phyloP scores from a whole-genome alignment of 345 rosid genomes.

The Syzygium aqueum region DNA sequence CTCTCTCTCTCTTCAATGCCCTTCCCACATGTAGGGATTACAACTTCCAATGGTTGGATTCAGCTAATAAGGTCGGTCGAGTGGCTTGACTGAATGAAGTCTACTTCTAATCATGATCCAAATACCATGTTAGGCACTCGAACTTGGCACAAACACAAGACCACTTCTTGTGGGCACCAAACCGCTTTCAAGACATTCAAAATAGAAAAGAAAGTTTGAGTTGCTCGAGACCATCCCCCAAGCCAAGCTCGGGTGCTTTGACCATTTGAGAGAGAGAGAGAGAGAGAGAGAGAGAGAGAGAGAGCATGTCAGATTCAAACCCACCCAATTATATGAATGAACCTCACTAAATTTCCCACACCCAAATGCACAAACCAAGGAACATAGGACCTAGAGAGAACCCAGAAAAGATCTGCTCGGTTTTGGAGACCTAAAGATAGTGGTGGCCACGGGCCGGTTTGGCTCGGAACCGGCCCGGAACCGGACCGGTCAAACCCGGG shows the following conservation, averaged over 20 bases:
- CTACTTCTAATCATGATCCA: conserved; percentile 2
- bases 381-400: not conserved
- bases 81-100: conserved; percentile 4
- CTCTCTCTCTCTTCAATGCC: not conserved
- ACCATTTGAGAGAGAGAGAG: not conserved
- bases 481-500: too few species aligned
- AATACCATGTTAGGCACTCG: conserved; percentile 1
- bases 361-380: not conserved
- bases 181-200: not conserved
- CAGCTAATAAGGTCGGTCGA: conserved; percentile 10
- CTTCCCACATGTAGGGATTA: not conserved
- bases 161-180: not conserved
- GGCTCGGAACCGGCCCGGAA: too few species aligned
- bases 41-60: conserved; percentile 15
- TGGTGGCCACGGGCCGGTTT: too few species aligned
- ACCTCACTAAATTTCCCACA: not conserved
- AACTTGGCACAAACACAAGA: not conserved
- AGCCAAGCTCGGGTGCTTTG: not conserved
- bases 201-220: not conserved
- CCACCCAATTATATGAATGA: not conserved
- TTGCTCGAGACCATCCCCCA: not conserved
- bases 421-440: not conserved
- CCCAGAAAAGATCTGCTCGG: not conserved
- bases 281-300: not conserved
- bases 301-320: not conserved